phyloP scores from a whole-genome alignment of 108 stramenopile species.

The Conticribra guillardii region DNA sequence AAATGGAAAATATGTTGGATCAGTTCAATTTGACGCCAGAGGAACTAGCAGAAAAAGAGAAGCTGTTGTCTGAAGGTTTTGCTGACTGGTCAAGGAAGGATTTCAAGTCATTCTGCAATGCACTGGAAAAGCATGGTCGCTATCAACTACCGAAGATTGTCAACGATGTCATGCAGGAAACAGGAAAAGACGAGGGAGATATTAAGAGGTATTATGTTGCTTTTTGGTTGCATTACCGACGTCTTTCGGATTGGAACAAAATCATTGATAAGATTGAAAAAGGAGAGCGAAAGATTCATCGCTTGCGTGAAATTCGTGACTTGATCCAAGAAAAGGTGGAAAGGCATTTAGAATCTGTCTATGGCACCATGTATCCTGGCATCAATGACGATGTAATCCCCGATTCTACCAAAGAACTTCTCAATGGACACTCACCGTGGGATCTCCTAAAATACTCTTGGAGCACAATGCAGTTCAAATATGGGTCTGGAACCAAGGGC shows the following conservation, averaged over 20 bases:
- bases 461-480: constrained; percentile 84
- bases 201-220: constrained; percentile 90
- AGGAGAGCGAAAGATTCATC: constrained; percentile 89
- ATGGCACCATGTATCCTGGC: constrained; percentile 67
- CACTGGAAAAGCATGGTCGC: constrained; percentile 93
- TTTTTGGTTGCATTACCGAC: constrained; percentile 86
- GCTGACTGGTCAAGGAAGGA: constrained; percentile 93
- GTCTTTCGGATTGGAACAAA: constrained; percentile 86
- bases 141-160: constrained; percentile 79
- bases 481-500: constrained; percentile 61
- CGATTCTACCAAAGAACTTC: constrained; percentile 55
- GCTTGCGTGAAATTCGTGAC: constrained; percentile 89
- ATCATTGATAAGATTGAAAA: constrained; percentile 89
- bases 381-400: constrained; percentile 32
- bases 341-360: constrained; percentile 91
- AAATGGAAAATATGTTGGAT: constrained; percentile 67
- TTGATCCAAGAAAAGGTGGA: constrained; percentile 94
- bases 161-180: constrained; percentile 81
- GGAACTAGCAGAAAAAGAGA: constrained; percentile 66
- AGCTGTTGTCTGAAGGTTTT: constrained; percentile 88
- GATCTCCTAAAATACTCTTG: constrained; percentile 87
- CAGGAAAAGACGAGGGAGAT: constrained; percentile 86
- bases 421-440: constrained; percentile 59
- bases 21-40: constrained; percentile 56
- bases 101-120: constrained; percentile 88